Evolutionary conservation across 768 basidiomycete species (phyloP).

Genomic region (Lentinula guzmanii): DNA sequence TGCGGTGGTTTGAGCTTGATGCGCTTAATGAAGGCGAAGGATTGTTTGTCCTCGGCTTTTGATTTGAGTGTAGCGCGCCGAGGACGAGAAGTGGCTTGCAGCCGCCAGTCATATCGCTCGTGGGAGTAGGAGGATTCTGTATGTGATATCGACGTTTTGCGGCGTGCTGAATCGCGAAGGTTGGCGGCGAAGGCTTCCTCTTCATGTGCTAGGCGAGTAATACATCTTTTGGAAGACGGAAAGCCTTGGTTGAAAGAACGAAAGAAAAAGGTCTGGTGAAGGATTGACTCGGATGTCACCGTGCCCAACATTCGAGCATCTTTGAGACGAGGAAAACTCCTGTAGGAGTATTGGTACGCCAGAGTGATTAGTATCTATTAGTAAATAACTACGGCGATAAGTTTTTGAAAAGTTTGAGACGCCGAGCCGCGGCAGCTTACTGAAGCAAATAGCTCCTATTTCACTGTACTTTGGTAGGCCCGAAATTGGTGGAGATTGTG

Average conservation of each 20-base stretch:
- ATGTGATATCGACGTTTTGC: neutral
- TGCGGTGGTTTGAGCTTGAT: constrained; percentile 30
- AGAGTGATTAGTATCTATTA: neutral
- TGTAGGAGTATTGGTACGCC: neutral
- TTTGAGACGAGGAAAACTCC: neutral
- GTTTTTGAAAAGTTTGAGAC: too few relatives aligned
- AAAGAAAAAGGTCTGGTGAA: neutral
- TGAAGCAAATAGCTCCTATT: too few relatives aligned
- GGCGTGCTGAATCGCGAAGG: neutral
- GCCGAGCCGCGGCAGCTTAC: too few relatives aligned
- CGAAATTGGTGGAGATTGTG: too few relatives aligned
- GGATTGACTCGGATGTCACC: neutral
- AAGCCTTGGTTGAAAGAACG: neutral
- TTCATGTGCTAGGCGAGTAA: neutral
- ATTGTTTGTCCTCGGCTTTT: neutral
- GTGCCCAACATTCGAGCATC: constrained; percentile 13
- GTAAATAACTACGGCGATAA: too few relatives aligned
- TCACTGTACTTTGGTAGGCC: too few relatives aligned
- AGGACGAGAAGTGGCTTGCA: constrained; percentile 34
- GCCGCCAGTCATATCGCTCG: constrained; percentile 58
- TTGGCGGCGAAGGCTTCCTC: neutral
- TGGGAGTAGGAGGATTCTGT: neutral
- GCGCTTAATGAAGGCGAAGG: constrained; percentile 26
- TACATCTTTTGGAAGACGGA: neutral
- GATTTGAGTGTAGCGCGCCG: constrained; percentile 4